Percentiles rank a stretch among this genome's conserved stretches.
These are phyloP conservation scores for Teunomyces barrocoloradensis DNA, from an alignment of 805 yeast species.

Conservation along the genomic window DNA sequence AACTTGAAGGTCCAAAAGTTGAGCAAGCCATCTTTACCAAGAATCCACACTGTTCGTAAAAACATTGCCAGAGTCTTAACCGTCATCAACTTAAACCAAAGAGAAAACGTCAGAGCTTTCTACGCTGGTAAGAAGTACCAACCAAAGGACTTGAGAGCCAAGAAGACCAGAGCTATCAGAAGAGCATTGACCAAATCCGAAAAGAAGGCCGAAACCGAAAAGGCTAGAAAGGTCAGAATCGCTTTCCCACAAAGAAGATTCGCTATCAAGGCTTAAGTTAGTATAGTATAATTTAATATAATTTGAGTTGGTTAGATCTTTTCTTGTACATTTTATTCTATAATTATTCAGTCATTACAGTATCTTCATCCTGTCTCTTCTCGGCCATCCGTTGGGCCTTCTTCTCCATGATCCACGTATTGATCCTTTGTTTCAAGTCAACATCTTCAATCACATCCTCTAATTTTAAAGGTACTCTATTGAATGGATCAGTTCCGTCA, in stretches of 20 bases:
- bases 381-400: slow-evolving; percentile 18
- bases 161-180: slow-evolving; percentile 99
- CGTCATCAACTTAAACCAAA: slow-evolving; percentile 93
- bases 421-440: slow-evolving; percentile 63
- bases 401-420: slow-evolving; percentile 51
- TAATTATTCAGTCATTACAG: slow-evolving; percentile 17
- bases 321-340: not conserved
- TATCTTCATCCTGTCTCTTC: slow-evolving; percentile 14
- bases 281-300: slow-evolving; percentile 8
- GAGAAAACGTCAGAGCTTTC: slow-evolving; percentile 91
- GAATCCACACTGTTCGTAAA: slow-evolving; percentile 96
- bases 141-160: slow-evolving; percentile 98
- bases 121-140: slow-evolving; percentile 92
- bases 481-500: slow-evolving; percentile 97
- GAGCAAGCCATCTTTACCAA: slow-evolving; percentile 90
- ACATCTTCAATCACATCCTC: slow-evolving; percentile 84
- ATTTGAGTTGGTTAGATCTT: not conserved
- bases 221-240: slow-evolving; percentile 85
- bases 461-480: slow-evolving; percentile 82
- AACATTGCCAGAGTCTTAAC: slow-evolving; percentile 98
- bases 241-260: slow-evolving; percentile 98
- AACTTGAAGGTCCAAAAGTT: slow-evolving; percentile 93
- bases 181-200: slow-evolving; percentile 89
- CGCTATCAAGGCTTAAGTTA: slow-evolving; percentile 92
- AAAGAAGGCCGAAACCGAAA: slow-evolving; percentile 76